Base-by-base conservation (phyloP, 2,329 filamentous ascomycete genomes). In the Amesomyces nigricolor region DNA sequence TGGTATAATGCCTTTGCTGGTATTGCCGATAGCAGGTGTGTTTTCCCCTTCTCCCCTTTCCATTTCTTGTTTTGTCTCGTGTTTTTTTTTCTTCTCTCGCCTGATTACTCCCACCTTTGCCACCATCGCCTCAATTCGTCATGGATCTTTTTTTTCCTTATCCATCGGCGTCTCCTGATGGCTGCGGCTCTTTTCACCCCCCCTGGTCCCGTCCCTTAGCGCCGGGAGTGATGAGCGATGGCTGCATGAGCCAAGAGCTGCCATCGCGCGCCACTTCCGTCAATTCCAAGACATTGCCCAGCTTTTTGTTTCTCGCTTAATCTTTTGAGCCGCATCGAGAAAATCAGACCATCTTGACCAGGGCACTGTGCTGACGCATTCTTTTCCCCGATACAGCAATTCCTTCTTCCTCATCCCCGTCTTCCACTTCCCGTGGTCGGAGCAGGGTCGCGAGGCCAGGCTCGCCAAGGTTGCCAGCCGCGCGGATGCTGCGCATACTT, bases 361-460 rank as follows among this genome's bases (percentile, higher is more conserved):
- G 22, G 22, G 22, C 32, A 35, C 32, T 13, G 32, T 57, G n/a
- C 71, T 77, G 68, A 77, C 67, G 45, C 47, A 46, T 54, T 38
- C 38, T n/a, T 47, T 35, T 8, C n/a, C 53, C 44, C 39, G 50
- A 51, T 45, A 58, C 66, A 94, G 89, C 77, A 86, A 86, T 74
- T 85, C 81, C 29, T 96, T 96, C 84, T 94, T 96, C 78, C 79
- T 94, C 71, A 83, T 95, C 59, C 92, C 91, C 50, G 91, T 96
- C 61, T 86, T 88, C 65, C 91, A 96, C 78, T 95, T 96, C 79
- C 92, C 91, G 52, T 96, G 92, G 92, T 92, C 88, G 38, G 86
- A 88, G 65, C 87, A 87, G 74, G 88, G 83, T 51, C 81, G 80
- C 60, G 79, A 83, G 71, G 71, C 69, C 5, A 51, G 63, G 17